Base-by-base conservation (phyloP, 495 filamentous ascomycete genomes). In the Bacidia gigantensis region DNA sequence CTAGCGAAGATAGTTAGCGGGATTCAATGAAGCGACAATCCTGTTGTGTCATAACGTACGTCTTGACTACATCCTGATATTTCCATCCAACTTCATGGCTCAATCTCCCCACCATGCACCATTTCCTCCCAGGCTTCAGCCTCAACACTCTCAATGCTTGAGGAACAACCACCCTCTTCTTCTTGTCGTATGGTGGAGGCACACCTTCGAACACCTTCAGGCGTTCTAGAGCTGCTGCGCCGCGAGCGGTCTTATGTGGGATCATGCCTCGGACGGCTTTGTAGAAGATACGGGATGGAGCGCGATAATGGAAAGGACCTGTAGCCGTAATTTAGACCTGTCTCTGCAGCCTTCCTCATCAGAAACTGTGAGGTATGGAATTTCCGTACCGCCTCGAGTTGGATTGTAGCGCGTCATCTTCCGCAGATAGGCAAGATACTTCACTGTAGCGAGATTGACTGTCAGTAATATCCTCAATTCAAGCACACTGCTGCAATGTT, bases 331-430 rank as follows among this genome's bases (percentile, higher is more conserved):
- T n/a, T n/a, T n/a, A n/a, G n/a, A n/a, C n/a, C n/a, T n/a, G n/a
- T n/a, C n/a, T n/a, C n/a, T n/a, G n/a, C n/a, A n/a, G n/a, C n/a
- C n/a, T n/a, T n/a, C n/a, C 26, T 45, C n/a, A n/a, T n/a, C n/a
- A n/a, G n/a, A n/a, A n/a, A n/a, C n/a, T n/a, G n/a, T n/a, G n/a
- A n/a, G n/a, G n/a, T n/a, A n/a, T n/a, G n/a, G n/a, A n/a, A 17
- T 5, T 3, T 35, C 17, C 83, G 77, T 75, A 89, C 84, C 89
- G 78, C 89, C 92, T 68, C 89, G 90, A 62, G 86, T 94, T 64
- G 92, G 88, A 80, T 98, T 98, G 85, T 84, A 98, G 71, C 92
- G 87, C 69, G 93, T 98, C 74, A 89, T 89, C 83, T 97, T 98
- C 80, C 89, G 87, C 67, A 98, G 85, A 79, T 96, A 97, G 74